These are phyloP conservation scores for Aspergillus sp. DNA, from an alignment of 2,329 filamentous ascomycete species.

Conservation along the genomic window DNA sequence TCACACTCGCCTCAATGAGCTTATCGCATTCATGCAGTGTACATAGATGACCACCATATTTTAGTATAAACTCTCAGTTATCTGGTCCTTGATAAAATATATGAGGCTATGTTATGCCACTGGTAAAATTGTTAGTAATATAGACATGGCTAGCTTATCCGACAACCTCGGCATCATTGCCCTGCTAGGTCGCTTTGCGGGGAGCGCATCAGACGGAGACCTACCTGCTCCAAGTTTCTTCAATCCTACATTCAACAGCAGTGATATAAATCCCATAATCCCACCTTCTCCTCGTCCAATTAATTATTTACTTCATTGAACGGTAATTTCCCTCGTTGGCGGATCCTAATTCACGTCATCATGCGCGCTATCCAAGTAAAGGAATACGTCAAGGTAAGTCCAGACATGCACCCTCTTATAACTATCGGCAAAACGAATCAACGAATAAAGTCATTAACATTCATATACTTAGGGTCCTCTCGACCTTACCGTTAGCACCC, in stretches of 20 bases:
- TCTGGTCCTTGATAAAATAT: background rate
- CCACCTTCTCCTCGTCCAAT: background rate
- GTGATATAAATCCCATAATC: background rate
- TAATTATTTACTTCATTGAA: background rate
- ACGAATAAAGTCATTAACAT: background rate
- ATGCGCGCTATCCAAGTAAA: conserved; percentile 76
- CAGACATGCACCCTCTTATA: conserved; percentile 3
- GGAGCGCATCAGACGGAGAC: background rate
- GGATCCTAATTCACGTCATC: conserved; percentile 27
- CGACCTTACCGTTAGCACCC: conserved; percentile 71
- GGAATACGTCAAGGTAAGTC: conserved; percentile 70
- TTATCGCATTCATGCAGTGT: background rate
- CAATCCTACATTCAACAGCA: background rate
- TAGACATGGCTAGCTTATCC: conserved; percentile 2
- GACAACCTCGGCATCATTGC: conserved; percentile 11
- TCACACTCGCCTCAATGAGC: background rate
- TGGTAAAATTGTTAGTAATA: background rate
- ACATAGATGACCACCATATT: background rate
- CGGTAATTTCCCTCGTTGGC: background rate
- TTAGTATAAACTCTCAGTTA: background rate
- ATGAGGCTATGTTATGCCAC: background rate
- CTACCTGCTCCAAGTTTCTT: background rate
- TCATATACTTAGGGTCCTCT: conserved; percentile 61
- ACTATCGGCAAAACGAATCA: background rate
- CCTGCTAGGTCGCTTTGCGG: background rate